Percentiles rank a stretch among this genome's conserved stretches.
Evolutionary conservation across 805 yeast genomes (phyloP).

Genomic region (Lachancea sp.): DNA sequence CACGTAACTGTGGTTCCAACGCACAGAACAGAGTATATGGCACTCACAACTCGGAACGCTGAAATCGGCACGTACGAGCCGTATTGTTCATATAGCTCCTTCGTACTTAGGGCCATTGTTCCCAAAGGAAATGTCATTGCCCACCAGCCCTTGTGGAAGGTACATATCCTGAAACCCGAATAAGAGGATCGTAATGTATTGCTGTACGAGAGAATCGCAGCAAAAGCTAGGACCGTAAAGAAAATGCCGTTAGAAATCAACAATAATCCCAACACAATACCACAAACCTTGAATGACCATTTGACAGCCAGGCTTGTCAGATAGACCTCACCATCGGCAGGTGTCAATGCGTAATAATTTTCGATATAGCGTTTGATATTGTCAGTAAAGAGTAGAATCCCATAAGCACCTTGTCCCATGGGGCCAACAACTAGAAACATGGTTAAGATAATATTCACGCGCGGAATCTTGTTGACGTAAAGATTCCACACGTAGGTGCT

Average conservation of each 20-base stretch:
- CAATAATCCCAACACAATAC: constrained; percentile 39
- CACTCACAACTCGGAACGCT: constrained; percentile 57
- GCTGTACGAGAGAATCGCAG: constrained; percentile 22
- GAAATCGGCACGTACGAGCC: constrained; percentile 34
- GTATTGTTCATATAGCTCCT: constrained; percentile 43
- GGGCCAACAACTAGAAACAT: constrained; percentile 77
- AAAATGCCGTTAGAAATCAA: constrained; percentile 53
- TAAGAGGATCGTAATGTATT: constrained; percentile 6
- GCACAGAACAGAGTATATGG: constrained; percentile 52
- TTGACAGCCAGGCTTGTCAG: constrained; percentile 24
- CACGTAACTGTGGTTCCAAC: constrained; percentile 42
- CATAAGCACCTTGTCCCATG: constrained; percentile 78
- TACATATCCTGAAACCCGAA: constrained; percentile 22
- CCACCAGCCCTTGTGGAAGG: constrained; percentile 61
- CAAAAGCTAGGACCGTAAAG: constrained; percentile 42
- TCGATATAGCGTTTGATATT: constrained; percentile 31
- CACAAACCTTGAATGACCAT: constrained; percentile 30
- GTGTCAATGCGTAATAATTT: constrained; percentile 14
- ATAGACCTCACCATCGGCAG: constrained; percentile 12
- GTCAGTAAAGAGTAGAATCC: constrained; percentile 49
- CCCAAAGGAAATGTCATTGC: constrained; percentile 88
- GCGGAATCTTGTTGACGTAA: constrained; percentile 52
- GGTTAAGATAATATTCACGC: constrained; percentile 50
- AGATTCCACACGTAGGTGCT: constrained; percentile 57
- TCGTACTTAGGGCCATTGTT: constrained; percentile 60